These are phyloP conservation scores for Boletus pseudopeckii DNA, from an alignment of 768 basidiomycete genomes.

Conservation along the genomic window DNA sequence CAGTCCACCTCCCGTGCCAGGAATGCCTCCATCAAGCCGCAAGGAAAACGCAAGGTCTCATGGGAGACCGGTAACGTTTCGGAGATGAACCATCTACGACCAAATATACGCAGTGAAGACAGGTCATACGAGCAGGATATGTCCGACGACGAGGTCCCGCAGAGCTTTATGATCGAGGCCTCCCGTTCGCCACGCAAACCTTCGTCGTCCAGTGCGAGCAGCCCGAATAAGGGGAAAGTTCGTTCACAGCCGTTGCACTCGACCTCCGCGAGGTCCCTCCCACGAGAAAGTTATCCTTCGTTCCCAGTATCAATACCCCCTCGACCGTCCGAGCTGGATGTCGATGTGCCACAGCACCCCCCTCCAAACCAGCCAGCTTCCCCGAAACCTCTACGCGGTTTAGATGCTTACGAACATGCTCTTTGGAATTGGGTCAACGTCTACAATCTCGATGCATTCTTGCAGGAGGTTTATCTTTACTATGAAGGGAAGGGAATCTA, in stretches of 20 bases:
- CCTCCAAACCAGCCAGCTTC: constrained; percentile 21
- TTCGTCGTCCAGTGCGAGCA: constrained; percentile 25
- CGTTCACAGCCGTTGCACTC: constrained; percentile 55
- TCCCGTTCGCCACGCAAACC: constrained; percentile 40
- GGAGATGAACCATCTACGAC: constrained; percentile 57
- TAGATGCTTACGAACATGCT: constrained; percentile 86
- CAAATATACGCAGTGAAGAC: constrained; percentile 71
- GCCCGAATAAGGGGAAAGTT: constrained; percentile 34
- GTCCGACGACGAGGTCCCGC: constrained; percentile 82
- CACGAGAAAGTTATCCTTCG: constrained; percentile 37
- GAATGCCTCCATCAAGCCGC: constrained; percentile 33
- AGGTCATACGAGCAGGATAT: constrained; percentile 54
- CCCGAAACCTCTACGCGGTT: constrained; percentile 56
- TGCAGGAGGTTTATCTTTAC: constrained; percentile 94
- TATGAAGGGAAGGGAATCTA: constrained; percentile 97
- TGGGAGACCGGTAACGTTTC: constrained; percentile 58
- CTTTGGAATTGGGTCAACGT: constrained; percentile 99
- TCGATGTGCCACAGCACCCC: constrained; percentile 30
- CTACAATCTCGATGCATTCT: constrained; percentile 91
- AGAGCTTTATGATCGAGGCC: constrained; percentile 83
- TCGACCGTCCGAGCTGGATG: constrained; percentile 60
- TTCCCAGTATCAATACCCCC: constrained; percentile 52
- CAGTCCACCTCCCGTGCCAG: constrained; percentile 31
- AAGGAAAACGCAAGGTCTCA: constrained; percentile 51
- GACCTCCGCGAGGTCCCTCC: constrained; percentile 36